A percentile compares a stretch with the other conserved stretches of the same genome.
Evolutionary conservation across 306 rosid genomes (phyloP).

Genomic region (Arachis stenosperma): DNA sequence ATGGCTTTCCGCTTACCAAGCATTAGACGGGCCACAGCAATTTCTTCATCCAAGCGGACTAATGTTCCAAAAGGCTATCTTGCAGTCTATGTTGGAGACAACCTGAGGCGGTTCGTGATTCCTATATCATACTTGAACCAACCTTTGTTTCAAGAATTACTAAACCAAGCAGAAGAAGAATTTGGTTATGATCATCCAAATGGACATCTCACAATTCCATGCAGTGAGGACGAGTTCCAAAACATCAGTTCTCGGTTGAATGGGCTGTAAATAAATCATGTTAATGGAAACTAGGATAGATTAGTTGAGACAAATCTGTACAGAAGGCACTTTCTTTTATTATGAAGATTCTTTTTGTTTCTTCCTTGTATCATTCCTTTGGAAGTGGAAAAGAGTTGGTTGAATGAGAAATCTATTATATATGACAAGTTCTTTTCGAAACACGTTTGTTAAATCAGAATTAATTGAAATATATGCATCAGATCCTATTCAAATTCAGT

Average conservation of each 20-base stretch:
- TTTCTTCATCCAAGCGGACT: conserved; percentile 2
- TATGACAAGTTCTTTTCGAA: background rate
- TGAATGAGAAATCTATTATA: background rate
- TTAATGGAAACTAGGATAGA: background rate
- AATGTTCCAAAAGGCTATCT: conserved; percentile 51
- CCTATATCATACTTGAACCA: conserved; percentile 34
- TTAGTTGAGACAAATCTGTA: background rate
- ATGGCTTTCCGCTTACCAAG: conserved; percentile 42
- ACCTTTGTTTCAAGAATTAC: conserved; percentile 39
- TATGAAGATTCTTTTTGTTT: background rate
- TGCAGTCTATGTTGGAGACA: conserved; percentile 37
- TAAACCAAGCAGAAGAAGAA: conserved; percentile 37
- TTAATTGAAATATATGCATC: no score
- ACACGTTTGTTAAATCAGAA: background rate
- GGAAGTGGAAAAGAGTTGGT: background rate
- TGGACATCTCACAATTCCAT: conserved; percentile 38
- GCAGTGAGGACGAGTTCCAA: background rate
- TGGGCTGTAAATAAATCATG: conserved; percentile 1
- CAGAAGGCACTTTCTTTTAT: conserved; percentile 1
- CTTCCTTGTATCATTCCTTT: background rate
- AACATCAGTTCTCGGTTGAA: background rate
- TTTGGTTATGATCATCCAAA: conserved; percentile 47
- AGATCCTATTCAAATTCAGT: no score
- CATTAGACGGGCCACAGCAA: background rate
- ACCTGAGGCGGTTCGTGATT: conserved; percentile 32